phyloP scores from a whole-genome alignment of 2,329 filamentous ascomycete species.

The Aspergillus flavus region DNA sequence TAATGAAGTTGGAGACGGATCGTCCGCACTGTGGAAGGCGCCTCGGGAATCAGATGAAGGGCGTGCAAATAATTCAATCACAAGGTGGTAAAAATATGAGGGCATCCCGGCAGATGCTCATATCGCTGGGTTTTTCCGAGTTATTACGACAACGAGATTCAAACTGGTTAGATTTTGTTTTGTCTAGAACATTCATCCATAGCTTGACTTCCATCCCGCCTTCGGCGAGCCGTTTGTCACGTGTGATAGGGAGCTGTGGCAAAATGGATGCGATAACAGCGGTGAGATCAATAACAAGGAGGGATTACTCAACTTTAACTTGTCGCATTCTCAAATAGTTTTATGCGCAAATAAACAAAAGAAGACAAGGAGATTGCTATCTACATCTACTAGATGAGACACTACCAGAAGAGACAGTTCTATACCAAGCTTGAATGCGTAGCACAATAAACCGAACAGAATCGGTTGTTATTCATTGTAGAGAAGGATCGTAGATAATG shows the following conservation, averaged over 20 bases:
- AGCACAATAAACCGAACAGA: background rate
- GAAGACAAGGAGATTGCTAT: background rate
- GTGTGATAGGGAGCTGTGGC: slow-evolving; percentile 2
- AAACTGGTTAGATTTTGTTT: background rate
- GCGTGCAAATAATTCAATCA: slow-evolving; percentile 59
- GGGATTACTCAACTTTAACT: background rate
- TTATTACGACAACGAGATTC: background rate
- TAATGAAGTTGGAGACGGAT: slow-evolving; percentile 25
- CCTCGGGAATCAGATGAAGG: slow-evolving; percentile 21
- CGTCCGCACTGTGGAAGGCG: slow-evolving; percentile 8
- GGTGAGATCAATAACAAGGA: background rate
- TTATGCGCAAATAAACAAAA: background rate
- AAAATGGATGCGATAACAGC: background rate
- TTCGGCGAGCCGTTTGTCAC: slow-evolving; percentile 9
- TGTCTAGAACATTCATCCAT: background rate
- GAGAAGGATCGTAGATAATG: slow-evolving; percentile 14
- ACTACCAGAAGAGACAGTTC: background rate
- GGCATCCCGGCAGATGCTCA: slow-evolving; percentile 53
- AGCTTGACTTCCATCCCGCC: background rate
- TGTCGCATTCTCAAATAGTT: background rate
- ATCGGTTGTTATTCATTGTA: slow-evolving; percentile 5
- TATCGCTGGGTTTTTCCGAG: slow-evolving; percentile 19
- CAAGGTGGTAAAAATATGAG: slow-evolving; percentile 66
- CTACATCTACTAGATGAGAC: background rate
- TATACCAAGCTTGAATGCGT: background rate